phyloP scores from a whole-genome alignment of 306 rosid genomes.

The Rubus parviflorus region DNA sequence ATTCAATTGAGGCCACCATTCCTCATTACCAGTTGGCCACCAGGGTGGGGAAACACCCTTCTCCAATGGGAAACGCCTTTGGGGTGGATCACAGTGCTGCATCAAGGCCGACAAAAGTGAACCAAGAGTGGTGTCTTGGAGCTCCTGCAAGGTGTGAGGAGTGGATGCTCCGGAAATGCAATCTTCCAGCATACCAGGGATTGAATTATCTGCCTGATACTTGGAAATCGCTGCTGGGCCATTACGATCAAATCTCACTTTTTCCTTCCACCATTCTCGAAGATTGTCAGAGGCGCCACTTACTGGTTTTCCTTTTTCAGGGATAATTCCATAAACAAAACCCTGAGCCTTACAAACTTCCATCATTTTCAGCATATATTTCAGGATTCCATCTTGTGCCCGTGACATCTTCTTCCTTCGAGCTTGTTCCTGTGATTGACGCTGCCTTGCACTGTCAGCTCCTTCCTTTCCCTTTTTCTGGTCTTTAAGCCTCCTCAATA shows the following conservation, averaged over 20 bases:
- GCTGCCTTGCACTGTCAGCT: conserved; percentile 39
- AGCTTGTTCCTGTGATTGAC: conserved; percentile 62
- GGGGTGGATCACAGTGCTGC: conserved; percentile 78
- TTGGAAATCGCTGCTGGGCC: conserved; percentile 62
- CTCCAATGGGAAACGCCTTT: conserved; percentile 60
- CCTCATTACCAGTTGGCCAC: conserved; percentile 74
- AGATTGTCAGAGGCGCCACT: conserved; percentile 78
- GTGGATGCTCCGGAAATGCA: conserved; percentile 35
- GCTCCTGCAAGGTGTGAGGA: conserved; percentile 43
- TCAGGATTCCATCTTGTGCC: conserved; percentile 65
- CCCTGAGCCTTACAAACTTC: conserved; percentile 67
- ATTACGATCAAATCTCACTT: conserved; percentile 58
- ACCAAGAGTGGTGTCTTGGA: conserved; percentile 62
- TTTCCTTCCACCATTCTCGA: conserved; percentile 86
- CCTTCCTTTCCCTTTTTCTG: conserved; percentile 45
- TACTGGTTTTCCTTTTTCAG: conserved; percentile 61
- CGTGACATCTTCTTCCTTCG: conserved; percentile 62
- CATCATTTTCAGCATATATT: conserved; percentile 76
- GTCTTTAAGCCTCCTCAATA: conserved; percentile 44
- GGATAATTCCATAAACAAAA: conserved; percentile 76
- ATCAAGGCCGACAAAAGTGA: conserved; percentile 57
- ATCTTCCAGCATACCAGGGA: conserved; percentile 36
- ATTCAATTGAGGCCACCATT: conserved; percentile 59
- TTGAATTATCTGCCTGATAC: conserved; percentile 47
- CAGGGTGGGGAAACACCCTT: conserved; percentile 71